phyloP scores from a whole-genome alignment of 129 eudicot species.

The Oenanthe sinensis region DNA sequence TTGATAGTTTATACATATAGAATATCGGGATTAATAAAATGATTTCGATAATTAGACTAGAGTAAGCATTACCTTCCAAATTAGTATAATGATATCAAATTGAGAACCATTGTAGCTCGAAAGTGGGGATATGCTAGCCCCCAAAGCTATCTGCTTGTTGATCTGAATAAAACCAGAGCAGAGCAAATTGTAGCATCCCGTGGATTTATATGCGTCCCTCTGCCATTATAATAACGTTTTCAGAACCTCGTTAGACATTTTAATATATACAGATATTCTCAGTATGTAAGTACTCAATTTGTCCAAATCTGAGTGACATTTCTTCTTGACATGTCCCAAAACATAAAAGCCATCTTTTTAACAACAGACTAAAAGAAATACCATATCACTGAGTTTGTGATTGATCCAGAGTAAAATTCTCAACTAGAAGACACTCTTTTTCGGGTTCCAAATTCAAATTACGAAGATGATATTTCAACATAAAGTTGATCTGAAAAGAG shows the following conservation, averaged over 20 bases:
- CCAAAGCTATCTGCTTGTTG: slow-evolving; percentile 58
- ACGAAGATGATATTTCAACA: too few species aligned
- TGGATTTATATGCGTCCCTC: slow-evolving; percentile 75
- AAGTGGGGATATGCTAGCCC: slow-evolving; percentile 61
- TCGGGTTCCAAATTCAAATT: not conserved
- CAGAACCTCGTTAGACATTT: not conserved
- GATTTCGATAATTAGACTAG: not conserved
- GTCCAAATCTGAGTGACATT: not conserved
- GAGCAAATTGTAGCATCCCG: slow-evolving; percentile 77
- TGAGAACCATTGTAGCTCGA: slow-evolving; percentile 51
- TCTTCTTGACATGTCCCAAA: not conserved
- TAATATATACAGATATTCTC: slow-evolving; percentile 1
- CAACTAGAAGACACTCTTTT: not conserved
- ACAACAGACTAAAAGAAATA: not conserved
- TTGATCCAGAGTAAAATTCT: not conserved
- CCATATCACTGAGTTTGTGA: not conserved
- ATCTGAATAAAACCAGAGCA: slow-evolving; percentile 76
- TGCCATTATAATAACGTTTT: slow-evolving; percentile 20
- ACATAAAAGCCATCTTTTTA: not conserved
- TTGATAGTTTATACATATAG: not conserved
- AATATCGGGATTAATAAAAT: not conserved
- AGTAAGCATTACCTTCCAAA: slow-evolving; percentile 53
- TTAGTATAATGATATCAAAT: slow-evolving; percentile 64
- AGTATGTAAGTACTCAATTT: not conserved
- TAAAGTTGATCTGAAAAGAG: not conserved